Conservation (phyloP, 352 stramenopile species). For the Phytophthora pisi region DNA sequence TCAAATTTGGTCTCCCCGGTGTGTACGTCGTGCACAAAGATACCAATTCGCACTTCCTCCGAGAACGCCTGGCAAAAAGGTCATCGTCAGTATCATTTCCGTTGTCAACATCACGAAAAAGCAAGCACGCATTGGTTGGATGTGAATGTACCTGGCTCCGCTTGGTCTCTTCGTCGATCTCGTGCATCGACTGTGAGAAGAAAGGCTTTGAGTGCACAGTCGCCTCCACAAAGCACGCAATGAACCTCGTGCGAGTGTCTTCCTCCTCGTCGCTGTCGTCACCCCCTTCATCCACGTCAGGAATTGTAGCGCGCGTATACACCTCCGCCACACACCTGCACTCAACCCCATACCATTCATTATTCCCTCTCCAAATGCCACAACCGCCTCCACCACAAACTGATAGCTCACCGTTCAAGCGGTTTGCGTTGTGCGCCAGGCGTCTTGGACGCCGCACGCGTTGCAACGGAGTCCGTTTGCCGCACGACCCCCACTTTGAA, state of each 20-base stretch:
- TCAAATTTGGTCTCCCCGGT: conserved; percentile 49
- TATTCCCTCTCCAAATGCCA: conserved; percentile 24
- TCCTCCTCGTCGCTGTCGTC: conserved; percentile 11
- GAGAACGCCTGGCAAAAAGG: conserved; percentile 17
- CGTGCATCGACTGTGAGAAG: conserved; percentile 43
- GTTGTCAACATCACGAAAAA: no score
- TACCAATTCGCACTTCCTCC: conserved; percentile 36
- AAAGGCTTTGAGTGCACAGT: conserved; percentile 41
- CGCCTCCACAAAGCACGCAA: conserved; percentile 47
- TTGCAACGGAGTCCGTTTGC: conserved; percentile 57
- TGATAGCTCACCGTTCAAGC: conserved; percentile 34
- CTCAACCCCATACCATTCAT: neutral
- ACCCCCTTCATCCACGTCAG: conserved; percentile 18
- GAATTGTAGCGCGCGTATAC: conserved; percentile 57
- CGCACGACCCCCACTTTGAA: conserved; percentile 73
- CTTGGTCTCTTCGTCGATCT: conserved; percentile 28
- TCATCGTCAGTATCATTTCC: neutral
- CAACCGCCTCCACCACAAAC: neutral
- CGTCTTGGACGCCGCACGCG: conserved; percentile 16
- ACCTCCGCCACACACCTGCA: conserved; percentile 47
- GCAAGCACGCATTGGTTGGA: neutral
- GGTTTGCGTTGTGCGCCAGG: conserved; percentile 27
- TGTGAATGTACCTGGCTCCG: conserved; percentile 23
- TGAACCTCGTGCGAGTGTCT: conserved; percentile 25
- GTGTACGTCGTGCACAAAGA: conserved; percentile 51